Conservation (phyloP, 2,329 filamentous ascomycete species). For the Hypoxylon sp. region DNA sequence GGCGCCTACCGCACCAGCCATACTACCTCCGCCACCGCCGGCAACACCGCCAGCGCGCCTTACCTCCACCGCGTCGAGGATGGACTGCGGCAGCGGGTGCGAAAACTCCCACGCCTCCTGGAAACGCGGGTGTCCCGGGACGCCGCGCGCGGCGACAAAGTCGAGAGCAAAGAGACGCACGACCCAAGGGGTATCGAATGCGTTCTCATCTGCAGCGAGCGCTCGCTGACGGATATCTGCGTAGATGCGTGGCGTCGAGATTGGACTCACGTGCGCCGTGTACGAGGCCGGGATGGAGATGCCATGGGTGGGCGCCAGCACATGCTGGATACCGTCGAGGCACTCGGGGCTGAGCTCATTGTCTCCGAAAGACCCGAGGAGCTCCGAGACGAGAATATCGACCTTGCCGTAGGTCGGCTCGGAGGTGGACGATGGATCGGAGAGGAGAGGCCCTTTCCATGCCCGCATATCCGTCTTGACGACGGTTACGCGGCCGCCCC, state of each 20-base stretch:
- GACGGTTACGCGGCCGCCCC: constrained; percentile 83
- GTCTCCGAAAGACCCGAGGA: constrained; percentile 94
- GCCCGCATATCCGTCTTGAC: constrained; percentile 97
- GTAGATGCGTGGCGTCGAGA: constrained; percentile 87
- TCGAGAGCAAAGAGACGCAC: constrained; percentile 92
- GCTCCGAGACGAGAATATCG: constrained; percentile 93
- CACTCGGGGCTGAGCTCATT: constrained; percentile 98
- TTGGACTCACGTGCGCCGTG: constrained; percentile 92
- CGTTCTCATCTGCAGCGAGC: constrained; percentile 70
- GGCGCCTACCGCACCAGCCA: constrained; percentile 79
- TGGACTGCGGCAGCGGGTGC: constrained; percentile 75
- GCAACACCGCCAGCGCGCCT: constrained; percentile 73
- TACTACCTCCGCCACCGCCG: constrained; percentile 77
- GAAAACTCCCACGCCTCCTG: constrained; percentile 84
- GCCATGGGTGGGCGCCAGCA: constrained; percentile 81
- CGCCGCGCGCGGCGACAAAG: constrained; percentile 76
- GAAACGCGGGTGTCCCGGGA: constrained; percentile 71
- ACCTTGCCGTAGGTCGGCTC: constrained; percentile 72
- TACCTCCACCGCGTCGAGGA: constrained; percentile 67
- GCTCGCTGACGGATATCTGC: constrained; percentile 79
- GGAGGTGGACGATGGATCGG: constrained; percentile 56
- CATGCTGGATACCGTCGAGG: constrained; percentile 92
- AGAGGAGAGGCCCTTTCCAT: constrained; percentile 84
- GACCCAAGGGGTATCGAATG: constrained; percentile 93
- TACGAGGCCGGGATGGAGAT: constrained; percentile 96